These are phyloP conservation scores for Gaeumannomyces tritici DNA, from an alignment of 2,329 filamentous ascomycete species.

Conservation along the genomic window DNA sequence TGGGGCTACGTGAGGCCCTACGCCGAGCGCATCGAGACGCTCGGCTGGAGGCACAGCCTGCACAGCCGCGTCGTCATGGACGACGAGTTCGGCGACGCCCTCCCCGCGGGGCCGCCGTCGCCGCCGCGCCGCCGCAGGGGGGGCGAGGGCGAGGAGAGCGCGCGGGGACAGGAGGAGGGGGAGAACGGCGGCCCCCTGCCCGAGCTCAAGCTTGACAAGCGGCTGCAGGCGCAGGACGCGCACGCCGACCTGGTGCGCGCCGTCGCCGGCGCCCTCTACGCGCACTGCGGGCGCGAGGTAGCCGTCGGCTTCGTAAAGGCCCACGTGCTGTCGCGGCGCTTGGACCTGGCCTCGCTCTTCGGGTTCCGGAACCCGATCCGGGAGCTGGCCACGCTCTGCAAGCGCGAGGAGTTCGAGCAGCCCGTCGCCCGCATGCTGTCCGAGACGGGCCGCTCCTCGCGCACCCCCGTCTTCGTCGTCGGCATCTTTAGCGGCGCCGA, in stretches of 20 bases:
- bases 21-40: slow-evolving; percentile 30
- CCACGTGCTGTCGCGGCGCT: slow-evolving; percentile 72
- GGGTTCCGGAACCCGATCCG: slow-evolving; percentile 74
- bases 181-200: neutral
- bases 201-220: slow-evolving; percentile 10
- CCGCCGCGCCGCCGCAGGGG: neutral
- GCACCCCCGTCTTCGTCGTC: slow-evolving; percentile 85
- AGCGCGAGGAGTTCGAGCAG: slow-evolving; percentile 77
- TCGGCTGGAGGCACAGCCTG: slow-evolving; percentile 57
- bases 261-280: slow-evolving; percentile 73
- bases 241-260: slow-evolving; percentile 69
- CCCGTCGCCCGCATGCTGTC: slow-evolving; percentile 81
- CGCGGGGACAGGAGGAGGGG: too few species aligned
- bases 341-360: slow-evolving; percentile 72
- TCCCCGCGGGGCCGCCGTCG: slow-evolving; percentile 6
- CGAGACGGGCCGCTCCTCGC: slow-evolving; percentile 79
- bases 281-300: slow-evolving; percentile 71
- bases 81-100: slow-evolving; percentile 72
- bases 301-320: slow-evolving; percentile 74
- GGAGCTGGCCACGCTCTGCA: slow-evolving; percentile 76
- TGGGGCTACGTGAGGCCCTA: slow-evolving; percentile 46
- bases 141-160: slow-evolving; percentile 5
- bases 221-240: slow-evolving; percentile 19
- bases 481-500: slow-evolving; percentile 88
- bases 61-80: slow-evolving; percentile 73